Conservation (phyloP, 202 grass and related monocot species). For the Panicum hallii region DNA sequence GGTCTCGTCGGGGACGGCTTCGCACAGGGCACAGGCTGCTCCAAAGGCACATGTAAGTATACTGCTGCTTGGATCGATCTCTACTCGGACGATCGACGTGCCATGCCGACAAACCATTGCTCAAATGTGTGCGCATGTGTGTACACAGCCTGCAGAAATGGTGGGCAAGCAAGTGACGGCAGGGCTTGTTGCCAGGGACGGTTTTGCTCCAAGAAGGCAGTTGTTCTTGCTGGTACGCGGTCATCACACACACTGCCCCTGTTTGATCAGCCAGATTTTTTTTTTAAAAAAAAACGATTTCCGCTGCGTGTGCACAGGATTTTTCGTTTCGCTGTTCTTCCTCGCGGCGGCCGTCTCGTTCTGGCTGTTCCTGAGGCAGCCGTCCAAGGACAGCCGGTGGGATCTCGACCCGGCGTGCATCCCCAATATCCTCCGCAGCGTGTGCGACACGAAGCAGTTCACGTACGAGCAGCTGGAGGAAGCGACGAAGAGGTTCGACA, state of each 20-base stretch:
- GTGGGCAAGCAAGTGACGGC: constrained; percentile 36
- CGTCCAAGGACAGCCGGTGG: constrained; percentile 57
- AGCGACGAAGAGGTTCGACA: constrained; percentile 68
- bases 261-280: background rate
- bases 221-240: constrained; percentile 64
- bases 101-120: background rate
- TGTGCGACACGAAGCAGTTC: constrained; percentile 67
- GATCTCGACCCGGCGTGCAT: constrained; percentile 78
- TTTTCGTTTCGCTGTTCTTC: constrained; percentile 75
- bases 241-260: background rate
- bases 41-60: constrained; percentile 46
- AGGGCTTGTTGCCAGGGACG: constrained; percentile 61
- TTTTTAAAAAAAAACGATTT: background rate
- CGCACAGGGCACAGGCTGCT: constrained; percentile 64
- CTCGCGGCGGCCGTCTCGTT: constrained; percentile 61
- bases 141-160: constrained; percentile 54
- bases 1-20: constrained; percentile 83
- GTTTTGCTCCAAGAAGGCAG: constrained; percentile 76
- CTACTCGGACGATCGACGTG: background rate
- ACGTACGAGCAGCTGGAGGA: constrained; percentile 85
- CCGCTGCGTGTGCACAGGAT: constrained; percentile 38
- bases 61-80: background rate
- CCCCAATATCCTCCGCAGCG: constrained; percentile 76
- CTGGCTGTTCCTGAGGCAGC: constrained; percentile 80
- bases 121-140: background rate